A percentile compares a stretch with the other conserved stretches of the same genome.
Conservation (phyloP, 1,284 basidiomycete species). For the Trametes hirsuta region DNA sequence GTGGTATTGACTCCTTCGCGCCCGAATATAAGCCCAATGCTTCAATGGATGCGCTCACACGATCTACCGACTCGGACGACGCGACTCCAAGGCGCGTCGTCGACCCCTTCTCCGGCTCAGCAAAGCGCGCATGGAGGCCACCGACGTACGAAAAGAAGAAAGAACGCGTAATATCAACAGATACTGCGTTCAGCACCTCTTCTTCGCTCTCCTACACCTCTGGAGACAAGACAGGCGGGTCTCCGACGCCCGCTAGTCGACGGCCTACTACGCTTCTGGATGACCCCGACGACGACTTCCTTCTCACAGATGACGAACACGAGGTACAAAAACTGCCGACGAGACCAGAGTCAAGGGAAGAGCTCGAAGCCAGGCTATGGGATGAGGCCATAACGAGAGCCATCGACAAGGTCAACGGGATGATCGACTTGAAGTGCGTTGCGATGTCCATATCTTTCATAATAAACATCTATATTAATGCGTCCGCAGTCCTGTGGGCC, state of each 20-base stretch:
- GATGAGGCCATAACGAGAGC: slow-evolving; percentile 24
- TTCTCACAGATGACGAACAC: slow-evolving; percentile 15
- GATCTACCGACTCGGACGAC: slow-evolving; percentile 2
- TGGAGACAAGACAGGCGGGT: background rate
- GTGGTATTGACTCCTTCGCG: background rate
- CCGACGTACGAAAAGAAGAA: slow-evolving; percentile 27
- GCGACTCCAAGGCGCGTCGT: slow-evolving; percentile 19
- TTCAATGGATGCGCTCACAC: slow-evolving; percentile 8
- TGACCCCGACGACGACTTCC: slow-evolving; percentile 9
- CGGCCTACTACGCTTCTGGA: background rate
- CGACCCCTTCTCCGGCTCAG: slow-evolving; percentile 27
- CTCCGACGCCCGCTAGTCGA: slow-evolving; percentile 5
- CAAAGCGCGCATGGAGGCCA: slow-evolving; percentile 24
- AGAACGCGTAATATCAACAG: slow-evolving; percentile 9
- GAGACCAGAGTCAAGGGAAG: background rate
- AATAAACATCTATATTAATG: background rate
- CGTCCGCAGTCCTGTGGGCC: background rate
- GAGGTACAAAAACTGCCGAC: background rate
- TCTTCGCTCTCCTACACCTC: slow-evolving; percentile 8
- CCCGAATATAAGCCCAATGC: slow-evolving; percentile 1
- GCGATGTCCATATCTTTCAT: background rate
- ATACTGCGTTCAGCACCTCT: slow-evolving; percentile 15
- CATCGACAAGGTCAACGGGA: slow-evolving; percentile 25
- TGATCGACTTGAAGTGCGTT: slow-evolving; percentile 28
- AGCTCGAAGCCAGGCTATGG: slow-evolving; percentile 25